phyloP scores from a whole-genome alignment of 139 green algal genomes.

The Micractinium conductrix region DNA sequence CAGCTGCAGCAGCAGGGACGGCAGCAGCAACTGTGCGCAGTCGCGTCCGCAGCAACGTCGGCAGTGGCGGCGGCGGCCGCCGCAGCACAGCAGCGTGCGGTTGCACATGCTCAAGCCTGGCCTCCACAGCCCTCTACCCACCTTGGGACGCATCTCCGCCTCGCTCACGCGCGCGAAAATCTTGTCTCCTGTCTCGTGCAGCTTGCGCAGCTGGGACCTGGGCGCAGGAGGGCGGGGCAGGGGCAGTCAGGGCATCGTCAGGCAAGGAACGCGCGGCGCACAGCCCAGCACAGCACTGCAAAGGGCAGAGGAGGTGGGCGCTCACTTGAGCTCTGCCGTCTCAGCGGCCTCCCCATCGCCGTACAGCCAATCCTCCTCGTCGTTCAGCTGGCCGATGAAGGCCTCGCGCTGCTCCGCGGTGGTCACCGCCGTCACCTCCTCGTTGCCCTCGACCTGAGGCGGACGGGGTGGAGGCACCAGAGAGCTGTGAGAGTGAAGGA shows the following conservation, averaged over 20 bases:
- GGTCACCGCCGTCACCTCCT: slow-evolving; percentile 67
- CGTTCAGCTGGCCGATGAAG: slow-evolving; percentile 67
- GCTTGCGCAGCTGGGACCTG: slow-evolving; percentile 57
- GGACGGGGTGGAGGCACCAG: background rate
- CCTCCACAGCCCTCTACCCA: too few relatives aligned
- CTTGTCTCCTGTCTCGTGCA: slow-evolving; percentile 60
- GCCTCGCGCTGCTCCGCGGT: slow-evolving; percentile 74
- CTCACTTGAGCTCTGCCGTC: slow-evolving; percentile 38
- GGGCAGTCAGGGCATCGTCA: background rate
- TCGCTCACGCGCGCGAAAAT: slow-evolving; percentile 60
- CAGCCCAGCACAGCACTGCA: background rate
- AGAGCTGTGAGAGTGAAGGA: background rate
- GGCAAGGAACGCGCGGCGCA: background rate
- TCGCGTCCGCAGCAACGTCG: too few relatives aligned
- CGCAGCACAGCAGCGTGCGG: too few relatives aligned
- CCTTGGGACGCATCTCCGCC: slow-evolving; percentile 51
- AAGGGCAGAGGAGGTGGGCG: too few relatives aligned
- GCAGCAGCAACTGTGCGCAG: too few relatives aligned
- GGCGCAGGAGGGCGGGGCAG: background rate
- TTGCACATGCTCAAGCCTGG: too few relatives aligned
- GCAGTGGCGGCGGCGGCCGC: too few relatives aligned
- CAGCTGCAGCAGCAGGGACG: too few relatives aligned
- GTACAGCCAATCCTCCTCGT: slow-evolving; percentile 96
- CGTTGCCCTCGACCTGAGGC: slow-evolving; percentile 39
- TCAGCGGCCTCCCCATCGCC: slow-evolving; percentile 76